These are phyloP conservation scores for Glycyrrhiza uralensis DNA, from an alignment of 306 rosid species.

Conservation along the genomic window DNA sequence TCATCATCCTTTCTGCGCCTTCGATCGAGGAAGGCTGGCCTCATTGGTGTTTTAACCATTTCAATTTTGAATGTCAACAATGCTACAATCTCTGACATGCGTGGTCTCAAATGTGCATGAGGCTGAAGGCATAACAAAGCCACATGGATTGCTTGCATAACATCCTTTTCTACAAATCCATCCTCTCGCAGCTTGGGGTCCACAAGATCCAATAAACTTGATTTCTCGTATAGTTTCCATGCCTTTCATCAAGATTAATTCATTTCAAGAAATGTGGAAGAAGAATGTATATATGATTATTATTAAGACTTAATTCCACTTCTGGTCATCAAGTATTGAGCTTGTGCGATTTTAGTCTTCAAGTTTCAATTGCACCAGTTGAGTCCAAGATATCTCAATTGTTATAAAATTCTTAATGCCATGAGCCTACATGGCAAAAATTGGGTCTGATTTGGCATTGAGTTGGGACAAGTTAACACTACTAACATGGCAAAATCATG, in stretches of 20 bases:
- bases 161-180: slow-evolving; percentile 54
- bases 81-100: slow-evolving; percentile 76
- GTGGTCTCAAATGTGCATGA: slow-evolving; percentile 62
- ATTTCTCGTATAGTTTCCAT: slow-evolving; percentile 60
- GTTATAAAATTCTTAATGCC: too few species aligned
- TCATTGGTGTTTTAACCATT: slow-evolving; percentile 52
- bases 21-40: slow-evolving; percentile 51
- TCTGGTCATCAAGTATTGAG: too few species aligned
- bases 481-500: too few species aligned
- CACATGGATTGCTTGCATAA: slow-evolving; percentile 62
- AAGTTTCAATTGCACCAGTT: too few species aligned
- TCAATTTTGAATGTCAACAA: slow-evolving; percentile 59
- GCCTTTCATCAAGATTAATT: slow-evolving; percentile 39
- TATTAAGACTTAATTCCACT: too few species aligned
- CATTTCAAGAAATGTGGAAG: background rate
- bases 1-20: slow-evolving; percentile 36
- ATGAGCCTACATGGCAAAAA: too few species aligned
- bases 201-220: slow-evolving; percentile 43
- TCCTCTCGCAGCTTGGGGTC: slow-evolving; percentile 55
- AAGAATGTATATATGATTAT: too few species aligned
- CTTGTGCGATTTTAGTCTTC: too few species aligned
- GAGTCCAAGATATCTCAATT: too few species aligned
- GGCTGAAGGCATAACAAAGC: slow-evolving; percentile 77
- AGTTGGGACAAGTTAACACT: too few species aligned
- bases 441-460: too few species aligned